Base-by-base conservation (phyloP, 306 rosid genomes). In the Medicago arabica region DNA sequence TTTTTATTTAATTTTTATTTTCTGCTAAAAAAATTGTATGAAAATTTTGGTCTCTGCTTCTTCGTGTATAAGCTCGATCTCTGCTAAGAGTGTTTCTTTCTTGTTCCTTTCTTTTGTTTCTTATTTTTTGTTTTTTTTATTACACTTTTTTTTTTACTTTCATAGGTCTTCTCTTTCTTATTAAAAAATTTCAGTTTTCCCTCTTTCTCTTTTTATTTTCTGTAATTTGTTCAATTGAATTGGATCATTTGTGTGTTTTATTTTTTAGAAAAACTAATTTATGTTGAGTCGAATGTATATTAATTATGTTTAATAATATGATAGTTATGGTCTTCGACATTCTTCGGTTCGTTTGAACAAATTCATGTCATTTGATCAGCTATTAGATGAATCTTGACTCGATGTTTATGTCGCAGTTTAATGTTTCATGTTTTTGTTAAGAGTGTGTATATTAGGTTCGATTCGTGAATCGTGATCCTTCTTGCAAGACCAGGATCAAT, bases 41-140 rank as follows among this genome's bases (percentile, higher is more conserved):
- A 82, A 77, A 85, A 4, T 78, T 60, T 71, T 73, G 84, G 80
- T 78, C 76, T 74, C 67, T 73, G 14, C 41, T 16, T 64, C 14
- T 40, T 75, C 16, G n/a, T 53, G 68, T 70, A 69, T 46, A 46
- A 43, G 86, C 81, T 85, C 82, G 89, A 88, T 90, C 96, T 83
- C 86, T 80, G 87, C 85, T 75, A 82, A 21, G 18, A 69, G 86
- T 75, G 76, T 72, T 72, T 75, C 75, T 72, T 79, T 59, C 58
- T 71, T 67, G 78, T 54, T 55, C 55, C 15, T 61, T 21, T 38
- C 25, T 36, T 72, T 65, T 67, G 50, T 69, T 55, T 75, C 53
- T 69, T 38, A n/a, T 61, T 28, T 80, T 76, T 86, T 38, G 40
- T 50, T 1, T 8, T 39, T 7, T 73, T 73, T 57, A 10, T 10